These are phyloP conservation scores for Lipomyces spencermartinsiae DNA, from an alignment of 805 yeast genomes.

Conservation along the genomic window DNA sequence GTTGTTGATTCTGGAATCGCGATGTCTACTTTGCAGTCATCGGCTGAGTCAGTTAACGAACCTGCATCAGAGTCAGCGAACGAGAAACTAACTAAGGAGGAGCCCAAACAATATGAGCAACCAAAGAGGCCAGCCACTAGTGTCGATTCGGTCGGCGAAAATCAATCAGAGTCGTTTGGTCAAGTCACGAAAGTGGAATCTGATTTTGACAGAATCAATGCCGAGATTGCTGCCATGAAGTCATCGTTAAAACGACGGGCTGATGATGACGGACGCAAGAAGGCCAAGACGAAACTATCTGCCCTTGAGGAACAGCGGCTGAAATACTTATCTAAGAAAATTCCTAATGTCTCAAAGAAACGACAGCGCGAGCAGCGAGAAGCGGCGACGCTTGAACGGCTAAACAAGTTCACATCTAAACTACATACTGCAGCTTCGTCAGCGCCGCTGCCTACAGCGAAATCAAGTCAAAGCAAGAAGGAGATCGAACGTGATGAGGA, in stretches of 20 bases:
- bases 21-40: background rate
- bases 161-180: slow-evolving; percentile 13
- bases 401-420: slow-evolving; percentile 44
- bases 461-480: background rate
- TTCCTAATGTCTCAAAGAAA: slow-evolving; percentile 19
- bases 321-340: slow-evolving; percentile 20
- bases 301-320: slow-evolving; percentile 46
- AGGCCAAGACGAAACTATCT: slow-evolving; percentile 21
- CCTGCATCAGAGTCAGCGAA: background rate
- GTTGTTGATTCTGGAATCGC: slow-evolving; percentile 1
- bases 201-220: slow-evolving; percentile 32
- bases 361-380: slow-evolving; percentile 41
- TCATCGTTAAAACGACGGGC: slow-evolving; percentile 25
- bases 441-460: slow-evolving; percentile 7
- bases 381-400: slow-evolving; percentile 42
- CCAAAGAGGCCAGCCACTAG: background rate
- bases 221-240: slow-evolving; percentile 36
- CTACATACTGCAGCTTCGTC: slow-evolving; percentile 30
- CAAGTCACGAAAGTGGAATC: slow-evolving; percentile 20
- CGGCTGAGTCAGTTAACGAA: background rate
- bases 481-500: slow-evolving; percentile 17
- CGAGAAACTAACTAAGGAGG: background rate
- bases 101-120: background rate
- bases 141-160: slow-evolving; percentile 9
- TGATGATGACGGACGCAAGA: background rate